Percentiles rank a stretch among this genome's conserved stretches.
Evolutionary conservation across 768 basidiomycete species (phyloP).

Genomic region (Tulasnella sp.): DNA sequence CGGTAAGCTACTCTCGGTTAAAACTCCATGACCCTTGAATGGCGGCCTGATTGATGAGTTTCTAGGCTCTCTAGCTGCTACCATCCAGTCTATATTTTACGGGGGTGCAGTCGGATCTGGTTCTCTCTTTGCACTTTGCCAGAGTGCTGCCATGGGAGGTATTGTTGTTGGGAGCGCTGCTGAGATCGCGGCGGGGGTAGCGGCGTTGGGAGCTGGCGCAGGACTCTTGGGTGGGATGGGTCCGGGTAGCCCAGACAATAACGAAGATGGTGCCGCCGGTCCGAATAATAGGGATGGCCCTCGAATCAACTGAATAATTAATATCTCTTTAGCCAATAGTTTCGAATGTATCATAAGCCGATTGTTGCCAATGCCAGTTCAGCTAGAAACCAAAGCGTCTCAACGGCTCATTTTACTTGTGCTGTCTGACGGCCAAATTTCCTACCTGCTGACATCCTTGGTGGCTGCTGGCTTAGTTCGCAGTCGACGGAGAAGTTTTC

Average conservation of each 20-base stretch:
- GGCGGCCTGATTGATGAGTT: not conserved
- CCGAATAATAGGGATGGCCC: no score
- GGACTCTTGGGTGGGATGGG: not conserved
- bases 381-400: no score
- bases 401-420: no score
- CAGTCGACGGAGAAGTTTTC: not conserved
- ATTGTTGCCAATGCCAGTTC: no score
- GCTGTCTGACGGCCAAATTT: no score
- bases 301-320: no score
- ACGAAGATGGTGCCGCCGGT: not conserved
- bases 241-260: not conserved
- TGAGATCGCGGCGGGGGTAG: slow-evolving; percentile 10
- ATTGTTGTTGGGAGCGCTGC: not conserved
- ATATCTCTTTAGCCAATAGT: no score
- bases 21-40: not conserved
- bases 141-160: slow-evolving; percentile 16
- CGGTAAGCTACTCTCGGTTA: not conserved
- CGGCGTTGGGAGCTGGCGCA: not conserved
- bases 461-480: not conserved
- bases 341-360: no score
- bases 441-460: no score
- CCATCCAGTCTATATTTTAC: not conserved
- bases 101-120: not conserved
- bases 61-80: not conserved
- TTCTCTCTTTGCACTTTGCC: not conserved